Evolutionary conservation across 2,329 filamentous ascomycete species (phyloP).

Genomic region (Microdochium nivale): DNA sequence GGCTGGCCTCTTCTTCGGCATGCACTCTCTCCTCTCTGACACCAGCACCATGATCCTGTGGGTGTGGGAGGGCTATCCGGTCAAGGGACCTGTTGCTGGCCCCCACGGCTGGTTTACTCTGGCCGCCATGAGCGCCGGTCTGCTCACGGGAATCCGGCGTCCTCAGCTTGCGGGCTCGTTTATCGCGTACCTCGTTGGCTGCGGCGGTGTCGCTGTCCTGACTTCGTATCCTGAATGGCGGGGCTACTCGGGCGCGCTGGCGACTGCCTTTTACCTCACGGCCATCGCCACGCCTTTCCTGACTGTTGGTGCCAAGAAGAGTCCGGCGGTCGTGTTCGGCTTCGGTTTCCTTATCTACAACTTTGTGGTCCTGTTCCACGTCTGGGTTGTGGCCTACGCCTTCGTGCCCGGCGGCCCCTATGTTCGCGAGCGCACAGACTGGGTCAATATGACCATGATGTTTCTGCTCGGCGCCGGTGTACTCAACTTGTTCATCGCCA

Average conservation of each 20-base stretch:
- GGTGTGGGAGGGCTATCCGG: constrained; percentile 95
- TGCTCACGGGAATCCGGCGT: constrained; percentile 66
- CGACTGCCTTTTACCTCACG: constrained; percentile 71
- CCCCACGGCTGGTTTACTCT: constrained; percentile 88
- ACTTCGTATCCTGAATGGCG: constrained; percentile 76
- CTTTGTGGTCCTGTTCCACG: constrained; percentile 89
- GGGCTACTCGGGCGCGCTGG: constrained; percentile 78
- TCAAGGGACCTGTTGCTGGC: constrained; percentile 77
- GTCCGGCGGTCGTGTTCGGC: constrained; percentile 74
- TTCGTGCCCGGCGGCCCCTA: constrained; percentile 93
- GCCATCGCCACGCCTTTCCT: constrained; percentile 71
- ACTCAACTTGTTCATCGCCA: constrained; percentile 55
- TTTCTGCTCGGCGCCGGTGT: constrained; percentile 75
- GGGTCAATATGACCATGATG: constrained; percentile 88
- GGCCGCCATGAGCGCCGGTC: constrained; percentile 74
- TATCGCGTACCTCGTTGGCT: constrained; percentile 71
- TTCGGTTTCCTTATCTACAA: constrained; percentile 89
- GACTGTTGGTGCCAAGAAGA: constrained; percentile 65
- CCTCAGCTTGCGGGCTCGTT: constrained; percentile 68
- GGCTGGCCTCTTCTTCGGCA: constrained; percentile 75
- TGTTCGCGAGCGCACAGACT: constrained; percentile 90
- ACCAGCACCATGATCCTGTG: constrained; percentile 98
- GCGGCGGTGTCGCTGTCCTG: constrained; percentile 67
- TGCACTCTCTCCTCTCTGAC: constrained; percentile 90
- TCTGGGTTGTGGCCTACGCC: constrained; percentile 97